Conservation (phyloP, 345 rosid species). For the Moringa oleifera region DNA sequence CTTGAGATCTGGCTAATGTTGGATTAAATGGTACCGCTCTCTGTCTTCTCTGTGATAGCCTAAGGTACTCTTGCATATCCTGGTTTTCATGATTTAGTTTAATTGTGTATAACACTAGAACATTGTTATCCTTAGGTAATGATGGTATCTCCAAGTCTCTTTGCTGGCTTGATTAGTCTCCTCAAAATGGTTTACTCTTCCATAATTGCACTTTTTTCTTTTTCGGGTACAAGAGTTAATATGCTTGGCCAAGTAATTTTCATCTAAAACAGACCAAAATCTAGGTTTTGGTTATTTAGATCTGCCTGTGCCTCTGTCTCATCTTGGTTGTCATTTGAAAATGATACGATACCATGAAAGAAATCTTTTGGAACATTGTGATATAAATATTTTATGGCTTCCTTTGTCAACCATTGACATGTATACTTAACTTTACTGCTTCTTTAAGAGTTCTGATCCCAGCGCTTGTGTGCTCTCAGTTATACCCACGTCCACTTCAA, state of each 20-base stretch:
- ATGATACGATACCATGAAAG: background rate
- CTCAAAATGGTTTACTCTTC: background rate
- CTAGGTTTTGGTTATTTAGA: too few relatives aligned
- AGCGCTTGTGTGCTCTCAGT: too few relatives aligned
- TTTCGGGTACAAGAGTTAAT: too few relatives aligned
- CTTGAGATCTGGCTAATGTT: background rate
- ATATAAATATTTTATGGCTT: too few relatives aligned
- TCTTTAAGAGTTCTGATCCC: too few relatives aligned
- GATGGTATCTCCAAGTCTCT: background rate
- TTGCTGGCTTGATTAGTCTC: background rate
- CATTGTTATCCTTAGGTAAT: background rate
- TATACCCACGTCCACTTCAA: too few relatives aligned
- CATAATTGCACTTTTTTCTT: background rate
- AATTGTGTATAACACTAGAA: background rate
- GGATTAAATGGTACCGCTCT: background rate
- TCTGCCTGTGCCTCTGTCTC: background rate
- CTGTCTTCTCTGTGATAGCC: background rate
- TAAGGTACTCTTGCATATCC: background rate
- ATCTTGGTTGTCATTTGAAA: background rate
- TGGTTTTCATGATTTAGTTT: background rate
- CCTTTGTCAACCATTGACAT: too few relatives aligned
- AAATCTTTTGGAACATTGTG: background rate
- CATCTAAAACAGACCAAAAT: too few relatives aligned
- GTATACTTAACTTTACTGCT: too few relatives aligned
- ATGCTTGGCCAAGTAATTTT: too few relatives aligned